Evolutionary conservation across 768 basidiomycete species (phyloP).

Genomic region (Omphalotus guepiniiformis): DNA sequence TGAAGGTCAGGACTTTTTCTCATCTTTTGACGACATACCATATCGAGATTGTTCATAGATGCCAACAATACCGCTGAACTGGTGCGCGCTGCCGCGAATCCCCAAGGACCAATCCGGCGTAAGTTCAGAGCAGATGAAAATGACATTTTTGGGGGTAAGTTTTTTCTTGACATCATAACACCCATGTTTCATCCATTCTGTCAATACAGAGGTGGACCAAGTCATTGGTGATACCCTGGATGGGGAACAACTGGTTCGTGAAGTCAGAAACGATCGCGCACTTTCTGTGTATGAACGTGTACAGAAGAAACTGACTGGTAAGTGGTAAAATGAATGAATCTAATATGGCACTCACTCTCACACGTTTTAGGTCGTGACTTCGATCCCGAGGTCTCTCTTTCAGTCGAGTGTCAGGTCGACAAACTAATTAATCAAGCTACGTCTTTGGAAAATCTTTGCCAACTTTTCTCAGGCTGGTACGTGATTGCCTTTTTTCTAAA

Average conservation of each 20-base stretch:
- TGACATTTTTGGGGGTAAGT: conserved; percentile 84
- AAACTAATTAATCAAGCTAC: conserved; percentile 92
- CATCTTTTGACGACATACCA: neutral
- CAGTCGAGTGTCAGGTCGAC: conserved; percentile 84
- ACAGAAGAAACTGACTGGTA: conserved; percentile 90
- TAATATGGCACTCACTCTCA: neutral
- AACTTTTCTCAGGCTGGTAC: conserved; percentile 94
- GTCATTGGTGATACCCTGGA: conserved; percentile 25
- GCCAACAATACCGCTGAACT: conserved; percentile 56
- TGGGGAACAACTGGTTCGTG: conserved; percentile 61
- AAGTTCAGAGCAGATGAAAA: conserved; percentile 90
- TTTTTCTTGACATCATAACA: neutral
- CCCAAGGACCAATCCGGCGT: conserved; percentile 68
- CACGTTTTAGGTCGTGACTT: conserved; percentile 90
- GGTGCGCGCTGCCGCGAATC: conserved; percentile 63
- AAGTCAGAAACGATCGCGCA: conserved; percentile 89
- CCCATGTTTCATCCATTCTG: neutral
- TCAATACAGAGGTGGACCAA: conserved; percentile 2
- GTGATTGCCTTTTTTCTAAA: conserved; percentile 15
- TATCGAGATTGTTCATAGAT: conserved; percentile 22
- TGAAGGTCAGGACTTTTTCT: conserved; percentile 44
- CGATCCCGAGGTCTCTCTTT: conserved; percentile 72
- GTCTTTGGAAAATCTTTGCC: conserved; percentile 91
- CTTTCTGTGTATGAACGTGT: conserved; percentile 92
- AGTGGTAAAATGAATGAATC: conserved; percentile 12